Base-by-base conservation (phyloP, 257 asterid species). In the Fraxinus anomala region DNA sequence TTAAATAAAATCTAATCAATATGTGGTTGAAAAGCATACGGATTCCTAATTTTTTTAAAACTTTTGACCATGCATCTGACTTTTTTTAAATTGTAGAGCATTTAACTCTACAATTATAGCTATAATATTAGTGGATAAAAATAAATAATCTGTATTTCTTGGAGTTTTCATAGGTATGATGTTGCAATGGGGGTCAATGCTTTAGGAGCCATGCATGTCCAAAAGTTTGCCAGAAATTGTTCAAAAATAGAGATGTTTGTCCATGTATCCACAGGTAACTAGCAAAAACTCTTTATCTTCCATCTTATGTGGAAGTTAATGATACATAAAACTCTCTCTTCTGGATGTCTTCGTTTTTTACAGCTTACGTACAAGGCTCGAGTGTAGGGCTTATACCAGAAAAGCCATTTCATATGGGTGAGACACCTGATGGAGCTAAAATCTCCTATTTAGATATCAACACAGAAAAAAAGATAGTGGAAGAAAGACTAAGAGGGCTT, bases 181-280 rank as follows among this genome's bases (percentile, higher is more conserved):
- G 77, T 84, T 37, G 86, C 96, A 16, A 65, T 88, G 76, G 80
- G 79, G 56, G 80, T 85, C 76, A 91, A 91, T 56, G 79, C 79
- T 0, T 68, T 84, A 75, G 96, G 94, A 79, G 79, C 84, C 11
- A 10, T 61, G 59, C 76, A 89, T 73, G 79, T 87, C 17, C 85
- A 73, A 39, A 81, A 87, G 6, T 91, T 91, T n/a, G 84, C 89
- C 30, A 66, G 76, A 2, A 87, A 73, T 21, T 91, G 92, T 73
- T 40, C 78, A 14, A 89, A 88, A 65, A 14, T 83, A 31, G 83
- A 84, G 47, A 81, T 82, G 67, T 79, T 91, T 76, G 86, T 86
- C 70, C 91, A 87, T 68, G 87, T 91, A 13, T 91, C 96, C 77
- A 88, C 96, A 0, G 92, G 96, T 89, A 54, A 16, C 2, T 17